These are phyloP conservation scores for Trifolium pratense DNA, from an alignment of 306 rosid species.

Conservation along the genomic window DNA sequence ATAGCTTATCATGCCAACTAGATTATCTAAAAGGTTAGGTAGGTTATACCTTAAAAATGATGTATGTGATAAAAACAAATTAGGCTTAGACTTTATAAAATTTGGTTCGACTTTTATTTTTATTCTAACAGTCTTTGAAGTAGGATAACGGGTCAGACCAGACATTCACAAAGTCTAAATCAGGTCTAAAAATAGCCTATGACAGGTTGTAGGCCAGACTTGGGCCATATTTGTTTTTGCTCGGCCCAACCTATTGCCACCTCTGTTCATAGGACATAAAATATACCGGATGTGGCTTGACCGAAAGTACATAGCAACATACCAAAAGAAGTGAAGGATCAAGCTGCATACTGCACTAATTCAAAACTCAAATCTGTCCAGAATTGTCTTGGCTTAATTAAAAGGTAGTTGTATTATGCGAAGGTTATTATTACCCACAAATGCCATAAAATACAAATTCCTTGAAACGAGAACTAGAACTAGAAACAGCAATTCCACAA, in stretches of 20 bases:
- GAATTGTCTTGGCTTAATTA: neutral
- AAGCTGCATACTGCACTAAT: slow-evolving; percentile 7
- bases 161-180: neutral
- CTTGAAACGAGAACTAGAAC: slow-evolving; percentile 6
- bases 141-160: neutral
- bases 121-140: neutral
- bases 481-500: neutral
- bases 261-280: neutral
- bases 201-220: neutral
- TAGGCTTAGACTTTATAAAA: neutral
- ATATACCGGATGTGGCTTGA: neutral
- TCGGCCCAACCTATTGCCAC: neutral
- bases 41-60: neutral
- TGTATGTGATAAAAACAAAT: neutral
- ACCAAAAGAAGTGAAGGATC: slow-evolving; percentile 7
- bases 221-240: neutral
- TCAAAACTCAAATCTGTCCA: slow-evolving; percentile 22
- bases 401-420: slow-evolving; percentile 2
- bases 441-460: slow-evolving; percentile 25
- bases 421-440: slow-evolving; percentile 3
- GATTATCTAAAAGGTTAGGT: neutral
- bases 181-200: neutral
- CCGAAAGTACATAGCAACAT: neutral
- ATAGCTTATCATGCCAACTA: neutral
- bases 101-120: neutral